Percentiles rank a stretch among this genome's conserved stretches.
Evolutionary conservation across 2,329 filamentous ascomycete genomes (phyloP).

Genomic region (Tolypocladium inflatum): DNA sequence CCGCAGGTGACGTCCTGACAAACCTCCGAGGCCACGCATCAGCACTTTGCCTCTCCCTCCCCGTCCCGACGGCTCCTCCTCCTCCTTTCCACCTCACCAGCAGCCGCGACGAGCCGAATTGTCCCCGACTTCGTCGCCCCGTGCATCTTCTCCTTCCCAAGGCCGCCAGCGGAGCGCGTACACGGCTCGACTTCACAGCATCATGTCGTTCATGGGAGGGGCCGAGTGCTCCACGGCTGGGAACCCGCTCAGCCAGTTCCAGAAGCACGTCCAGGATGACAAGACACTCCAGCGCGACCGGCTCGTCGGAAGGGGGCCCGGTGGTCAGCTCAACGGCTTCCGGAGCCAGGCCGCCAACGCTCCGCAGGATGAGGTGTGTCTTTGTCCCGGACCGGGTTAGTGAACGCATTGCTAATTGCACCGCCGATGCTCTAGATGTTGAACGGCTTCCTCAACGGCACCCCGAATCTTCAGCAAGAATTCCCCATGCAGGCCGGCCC

Average conservation of each 20-base stretch:
- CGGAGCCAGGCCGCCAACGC: constrained; percentile 59
- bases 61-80: background rate
- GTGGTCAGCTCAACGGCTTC: constrained; percentile 65
- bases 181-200: constrained; percentile 8
- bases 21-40: constrained; percentile 1
- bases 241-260: constrained; percentile 94
- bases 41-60: background rate
- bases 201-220: constrained; percentile 91
- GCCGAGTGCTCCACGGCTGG: constrained; percentile 94
- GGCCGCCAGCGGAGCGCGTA: background rate
- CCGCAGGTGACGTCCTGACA: constrained; percentile 8
- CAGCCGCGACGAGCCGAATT: background rate
- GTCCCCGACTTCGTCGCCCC: background rate
- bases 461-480: constrained; percentile 46
- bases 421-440: constrained; percentile 56
- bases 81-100: background rate
- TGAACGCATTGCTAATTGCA: constrained; percentile 18
- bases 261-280: constrained; percentile 94
- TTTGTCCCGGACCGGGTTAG: constrained; percentile 1
- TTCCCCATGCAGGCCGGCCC: constrained; percentile 40
- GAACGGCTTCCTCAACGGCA: constrained; percentile 84
- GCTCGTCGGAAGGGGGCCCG: constrained; percentile 65
- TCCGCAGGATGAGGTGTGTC: constrained; percentile 61
- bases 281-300: constrained; percentile 89
- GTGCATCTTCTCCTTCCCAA: background rate